Conservation (phyloP, 148 eudicot genomes). For the Chenopodium suecicum region DNA sequence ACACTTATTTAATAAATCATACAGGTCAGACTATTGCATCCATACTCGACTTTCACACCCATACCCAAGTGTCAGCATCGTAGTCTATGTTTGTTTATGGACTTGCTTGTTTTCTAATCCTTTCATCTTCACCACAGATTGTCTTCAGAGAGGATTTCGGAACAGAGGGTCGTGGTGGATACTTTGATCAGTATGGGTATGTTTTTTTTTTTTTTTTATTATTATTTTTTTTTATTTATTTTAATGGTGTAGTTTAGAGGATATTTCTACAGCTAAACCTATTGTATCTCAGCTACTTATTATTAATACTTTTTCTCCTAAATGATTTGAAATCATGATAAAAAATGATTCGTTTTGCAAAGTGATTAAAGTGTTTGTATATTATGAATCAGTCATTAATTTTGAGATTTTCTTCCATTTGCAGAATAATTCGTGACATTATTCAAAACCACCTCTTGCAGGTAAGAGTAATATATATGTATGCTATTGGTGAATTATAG, state of each 20-base stretch:
- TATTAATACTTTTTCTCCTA: not conserved
- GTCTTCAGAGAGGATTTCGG: slow-evolving; percentile 99
- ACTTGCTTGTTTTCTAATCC: slow-evolving; percentile 11
- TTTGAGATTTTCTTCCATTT: not conserved
- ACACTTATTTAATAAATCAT: not conserved
- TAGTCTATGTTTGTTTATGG: not conserved
- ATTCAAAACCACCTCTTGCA: slow-evolving; percentile 96
- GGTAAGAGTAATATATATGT: slow-evolving; percentile 39
- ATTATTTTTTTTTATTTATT: not conserved
- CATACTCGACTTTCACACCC: not conserved
- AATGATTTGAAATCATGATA: not conserved
- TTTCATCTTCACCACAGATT: slow-evolving; percentile 48
- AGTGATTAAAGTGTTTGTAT: not conserved
- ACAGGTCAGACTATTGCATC: not conserved
- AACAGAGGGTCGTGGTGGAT: slow-evolving; percentile 98
- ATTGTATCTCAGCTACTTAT: not conserved
- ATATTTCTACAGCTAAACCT: not conserved
- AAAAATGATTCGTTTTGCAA: not conserved
- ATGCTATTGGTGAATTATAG: not conserved
- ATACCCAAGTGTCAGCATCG: not conserved
- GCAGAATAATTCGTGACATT: slow-evolving; percentile 95
- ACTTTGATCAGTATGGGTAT: slow-evolving; percentile 94
- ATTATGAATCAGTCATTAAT: not conserved
- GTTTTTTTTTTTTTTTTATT: not conserved
- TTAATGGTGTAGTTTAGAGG: not conserved